These are phyloP conservation scores for Penicillium sp. DNA, from an alignment of 2,329 filamentous ascomycete genomes.

Conservation along the genomic window DNA sequence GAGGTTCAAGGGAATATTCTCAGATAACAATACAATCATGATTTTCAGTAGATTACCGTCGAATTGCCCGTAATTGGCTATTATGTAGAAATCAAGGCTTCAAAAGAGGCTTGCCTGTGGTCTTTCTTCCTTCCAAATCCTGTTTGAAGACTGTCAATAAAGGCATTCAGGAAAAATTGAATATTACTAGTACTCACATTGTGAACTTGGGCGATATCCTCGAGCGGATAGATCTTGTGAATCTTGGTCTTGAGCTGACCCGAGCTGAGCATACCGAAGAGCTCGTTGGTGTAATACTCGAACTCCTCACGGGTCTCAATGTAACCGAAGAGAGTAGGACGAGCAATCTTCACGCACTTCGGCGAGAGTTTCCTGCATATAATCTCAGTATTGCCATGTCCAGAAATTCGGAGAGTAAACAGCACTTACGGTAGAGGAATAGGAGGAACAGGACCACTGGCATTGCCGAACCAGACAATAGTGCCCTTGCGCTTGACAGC, in stretches of 20 bases:
- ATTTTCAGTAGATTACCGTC: background rate
- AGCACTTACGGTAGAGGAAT: constrained; percentile 62
- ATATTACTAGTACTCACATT: constrained; percentile 39
- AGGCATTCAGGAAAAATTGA: background rate
- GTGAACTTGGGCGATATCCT: constrained; percentile 74
- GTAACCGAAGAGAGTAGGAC: constrained; percentile 76
- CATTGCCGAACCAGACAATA: constrained; percentile 80
- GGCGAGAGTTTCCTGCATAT: constrained; percentile 54
- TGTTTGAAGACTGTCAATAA: constrained; percentile 26
- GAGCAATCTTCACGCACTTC: constrained; percentile 77
- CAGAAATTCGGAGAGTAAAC: constrained; percentile 26
- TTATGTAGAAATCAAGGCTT: constrained; percentile 55
- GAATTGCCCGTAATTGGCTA: background rate
- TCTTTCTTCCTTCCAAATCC: constrained; percentile 81
- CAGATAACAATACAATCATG: background rate
- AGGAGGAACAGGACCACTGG: constrained; percentile 77
- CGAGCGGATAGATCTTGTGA: constrained; percentile 76
- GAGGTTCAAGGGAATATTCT: background rate
- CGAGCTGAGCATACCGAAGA: constrained; percentile 72
- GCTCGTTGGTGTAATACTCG: constrained; percentile 69
- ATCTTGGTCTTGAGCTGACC: constrained; percentile 73
- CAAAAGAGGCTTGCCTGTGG: constrained; percentile 80
- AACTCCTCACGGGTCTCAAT: constrained; percentile 71
- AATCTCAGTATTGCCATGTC: constrained; percentile 15
- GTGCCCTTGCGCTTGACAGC: constrained; percentile 76